Evolutionary conservation across 78 protist species (phyloP).

Genomic region (Polysphondylium violaceum): DNA sequence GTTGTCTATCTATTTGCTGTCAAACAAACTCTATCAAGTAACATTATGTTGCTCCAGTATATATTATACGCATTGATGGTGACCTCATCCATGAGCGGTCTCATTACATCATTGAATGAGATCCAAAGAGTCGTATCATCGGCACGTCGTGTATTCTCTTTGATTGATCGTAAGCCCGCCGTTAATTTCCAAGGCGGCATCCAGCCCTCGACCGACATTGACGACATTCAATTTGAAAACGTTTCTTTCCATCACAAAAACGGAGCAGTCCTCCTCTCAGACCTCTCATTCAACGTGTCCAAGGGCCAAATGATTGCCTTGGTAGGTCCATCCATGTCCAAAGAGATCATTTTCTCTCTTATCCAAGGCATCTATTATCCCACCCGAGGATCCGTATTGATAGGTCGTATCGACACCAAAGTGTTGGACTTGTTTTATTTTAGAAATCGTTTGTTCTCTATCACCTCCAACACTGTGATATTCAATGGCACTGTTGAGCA

Average conservation of each 20-base stretch:
- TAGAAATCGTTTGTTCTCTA: conserved; percentile 13
- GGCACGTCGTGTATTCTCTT: conserved; percentile 19
- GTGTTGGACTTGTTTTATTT: conserved; percentile 34
- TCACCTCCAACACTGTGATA: conserved; percentile 33
- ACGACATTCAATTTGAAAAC: conserved; percentile 21
- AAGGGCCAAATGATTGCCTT: conserved; percentile 27
- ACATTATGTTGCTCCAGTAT: conserved; percentile 4
- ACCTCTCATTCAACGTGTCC: conserved; percentile 12
- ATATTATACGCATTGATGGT: conserved; percentile 41
- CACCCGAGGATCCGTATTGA: conserved; percentile 32
- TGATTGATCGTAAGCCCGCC: conserved; percentile 51
- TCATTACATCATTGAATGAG: conserved; percentile 27
- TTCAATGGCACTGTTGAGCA: conserved; percentile 73
- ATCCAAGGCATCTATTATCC: conserved; percentile 71
- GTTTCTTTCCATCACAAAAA: conserved; percentile 40
- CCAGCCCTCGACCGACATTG: not conserved
- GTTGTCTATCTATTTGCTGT: conserved; percentile 9
- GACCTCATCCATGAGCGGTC: conserved; percentile 13
- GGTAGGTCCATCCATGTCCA: conserved; percentile 57
- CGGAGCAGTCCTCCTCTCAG: not conserved
- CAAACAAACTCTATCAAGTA: not conserved
- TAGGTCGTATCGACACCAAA: conserved; percentile 50
- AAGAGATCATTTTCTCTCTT: conserved; percentile 36
- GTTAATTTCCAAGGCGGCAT: conserved; percentile 60
- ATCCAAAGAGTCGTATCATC: conserved; percentile 44